phyloP scores from a whole-genome alignment of 257 asterid genomes.

The Solanum pennellii region DNA sequence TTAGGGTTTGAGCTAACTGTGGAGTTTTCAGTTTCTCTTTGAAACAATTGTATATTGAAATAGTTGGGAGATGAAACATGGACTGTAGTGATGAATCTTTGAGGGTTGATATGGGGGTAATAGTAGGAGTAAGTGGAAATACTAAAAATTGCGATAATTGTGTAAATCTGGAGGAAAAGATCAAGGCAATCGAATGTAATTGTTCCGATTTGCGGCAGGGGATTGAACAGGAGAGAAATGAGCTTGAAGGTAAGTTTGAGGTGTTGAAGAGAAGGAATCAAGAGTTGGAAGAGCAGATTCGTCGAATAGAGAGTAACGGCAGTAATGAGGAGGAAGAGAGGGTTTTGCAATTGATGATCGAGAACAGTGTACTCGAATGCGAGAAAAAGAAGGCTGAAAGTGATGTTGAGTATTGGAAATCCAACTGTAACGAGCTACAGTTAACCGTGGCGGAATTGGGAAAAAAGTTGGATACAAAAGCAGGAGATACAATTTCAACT shows the following conservation, averaged over 20 bases:
- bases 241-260: conserved; percentile 10
- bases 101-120: not conserved
- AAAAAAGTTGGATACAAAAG: not conserved
- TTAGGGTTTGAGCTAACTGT: not conserved
- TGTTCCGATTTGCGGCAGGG: conserved; percentile 12
- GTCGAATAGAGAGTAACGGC: not conserved
- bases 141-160: conserved; percentile 10
- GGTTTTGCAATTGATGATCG: conserved; percentile 29
- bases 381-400: conserved; percentile 40
- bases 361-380: conserved; percentile 39
- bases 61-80: not conserved
- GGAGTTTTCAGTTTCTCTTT: not conserved
- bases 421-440: conserved; percentile 34
- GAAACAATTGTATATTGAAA: not conserved
- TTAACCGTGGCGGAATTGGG: conserved; percentile 27
- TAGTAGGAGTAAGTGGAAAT: not conserved
- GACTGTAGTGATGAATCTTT: not conserved
- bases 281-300: conserved; percentile 20
- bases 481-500: not conserved
- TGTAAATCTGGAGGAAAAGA: conserved; percentile 18
- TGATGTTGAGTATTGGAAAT: conserved; percentile 31
- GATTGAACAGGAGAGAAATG: conserved; percentile 8
- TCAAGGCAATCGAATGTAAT: conserved; percentile 5
- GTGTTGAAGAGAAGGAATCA: conserved; percentile 22
- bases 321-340: conserved; percentile 11